These are phyloP conservation scores for Haplographium delicatum DNA, from an alignment of 495 filamentous ascomycete genomes.

Conservation along the genomic window DNA sequence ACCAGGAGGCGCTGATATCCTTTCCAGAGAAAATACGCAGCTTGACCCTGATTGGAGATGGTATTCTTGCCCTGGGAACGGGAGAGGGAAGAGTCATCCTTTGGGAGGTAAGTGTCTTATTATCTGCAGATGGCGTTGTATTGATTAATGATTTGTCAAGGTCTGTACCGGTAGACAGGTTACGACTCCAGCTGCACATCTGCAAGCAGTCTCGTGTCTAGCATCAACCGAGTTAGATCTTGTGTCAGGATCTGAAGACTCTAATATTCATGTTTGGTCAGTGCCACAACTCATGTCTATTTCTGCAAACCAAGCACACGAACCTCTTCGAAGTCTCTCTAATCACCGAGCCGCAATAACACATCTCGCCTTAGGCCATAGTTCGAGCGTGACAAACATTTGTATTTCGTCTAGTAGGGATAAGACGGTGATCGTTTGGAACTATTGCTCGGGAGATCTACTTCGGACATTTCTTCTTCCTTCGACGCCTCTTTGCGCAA, in stretches of 20 bases:
- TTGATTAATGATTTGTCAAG: constrained; percentile 13
- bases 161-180: constrained; percentile 70
- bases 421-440: constrained; percentile 81
- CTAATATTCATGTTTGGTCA: constrained; percentile 88
- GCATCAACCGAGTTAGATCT: constrained; percentile 71
- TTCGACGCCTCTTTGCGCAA: constrained; percentile 62
- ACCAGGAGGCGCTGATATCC: constrained; percentile 78
- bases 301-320: constrained; percentile 43
- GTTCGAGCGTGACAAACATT: constrained; percentile 62
- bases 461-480: constrained; percentile 77
- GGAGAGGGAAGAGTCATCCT: constrained; percentile 78
- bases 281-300: constrained; percentile 62
- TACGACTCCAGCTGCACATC: constrained; percentile 79
- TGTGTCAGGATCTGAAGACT: constrained; percentile 82
- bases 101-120: constrained; percentile 74
- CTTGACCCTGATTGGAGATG: constrained; percentile 55
- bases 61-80: constrained; percentile 76
- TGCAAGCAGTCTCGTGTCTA: constrained; percentile 76
- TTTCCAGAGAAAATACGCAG: constrained; percentile 82
- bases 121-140: background rate
- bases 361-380: constrained; percentile 61
- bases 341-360: constrained; percentile 78
- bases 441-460: constrained; percentile 69
- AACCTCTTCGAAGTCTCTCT: constrained; percentile 63
- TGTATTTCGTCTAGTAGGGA: constrained; percentile 75